These are phyloP conservation scores for Aureobasidium sp. DNA, from an alignment of 2,329 filamentous ascomycete genomes.

Conservation along the genomic window DNA sequence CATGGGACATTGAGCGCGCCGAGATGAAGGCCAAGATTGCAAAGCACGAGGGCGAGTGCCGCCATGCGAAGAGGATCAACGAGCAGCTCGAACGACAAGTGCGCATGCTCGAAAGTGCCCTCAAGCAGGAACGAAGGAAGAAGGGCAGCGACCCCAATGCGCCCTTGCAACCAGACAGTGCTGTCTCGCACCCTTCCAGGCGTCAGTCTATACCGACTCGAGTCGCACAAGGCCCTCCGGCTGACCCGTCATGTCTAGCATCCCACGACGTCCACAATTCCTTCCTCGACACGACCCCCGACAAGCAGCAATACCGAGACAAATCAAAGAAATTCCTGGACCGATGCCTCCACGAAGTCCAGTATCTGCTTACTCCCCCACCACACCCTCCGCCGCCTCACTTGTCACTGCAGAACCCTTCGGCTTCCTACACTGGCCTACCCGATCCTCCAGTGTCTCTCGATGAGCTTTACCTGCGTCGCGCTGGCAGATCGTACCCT, in stretches of 20 bases:
- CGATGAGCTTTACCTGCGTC: slow-evolving; percentile 52
- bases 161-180: not conserved
- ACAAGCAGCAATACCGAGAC: slow-evolving; percentile 52
- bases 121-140: slow-evolving; percentile 74
- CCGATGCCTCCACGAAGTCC: slow-evolving; percentile 60
- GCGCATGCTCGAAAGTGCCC: slow-evolving; percentile 75
- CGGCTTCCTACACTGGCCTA: slow-evolving; percentile 24
- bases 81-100: slow-evolving; percentile 88
- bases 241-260: slow-evolving; percentile 30
- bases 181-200: slow-evolving; percentile 20
- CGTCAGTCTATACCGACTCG: slow-evolving; percentile 17
- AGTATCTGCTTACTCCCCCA: slow-evolving; percentile 59
- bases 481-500: slow-evolving; percentile 43
- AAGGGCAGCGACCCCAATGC: slow-evolving; percentile 28
- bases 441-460: slow-evolving; percentile 48
- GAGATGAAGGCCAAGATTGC: slow-evolving; percentile 99
- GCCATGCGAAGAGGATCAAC: slow-evolving; percentile 79
- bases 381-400: slow-evolving; percentile 52
- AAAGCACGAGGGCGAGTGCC: slow-evolving; percentile 79
- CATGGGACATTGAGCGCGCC: slow-evolving; percentile 97
- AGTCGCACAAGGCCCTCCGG: not conserved
- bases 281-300: slow-evolving; percentile 43
- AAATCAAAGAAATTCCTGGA: slow-evolving; percentile 56
- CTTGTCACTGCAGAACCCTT: slow-evolving; percentile 25
- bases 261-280: slow-evolving; percentile 40